Base-by-base conservation (phyloP, 345 rosid species). In the Brassica juncea region DNA sequence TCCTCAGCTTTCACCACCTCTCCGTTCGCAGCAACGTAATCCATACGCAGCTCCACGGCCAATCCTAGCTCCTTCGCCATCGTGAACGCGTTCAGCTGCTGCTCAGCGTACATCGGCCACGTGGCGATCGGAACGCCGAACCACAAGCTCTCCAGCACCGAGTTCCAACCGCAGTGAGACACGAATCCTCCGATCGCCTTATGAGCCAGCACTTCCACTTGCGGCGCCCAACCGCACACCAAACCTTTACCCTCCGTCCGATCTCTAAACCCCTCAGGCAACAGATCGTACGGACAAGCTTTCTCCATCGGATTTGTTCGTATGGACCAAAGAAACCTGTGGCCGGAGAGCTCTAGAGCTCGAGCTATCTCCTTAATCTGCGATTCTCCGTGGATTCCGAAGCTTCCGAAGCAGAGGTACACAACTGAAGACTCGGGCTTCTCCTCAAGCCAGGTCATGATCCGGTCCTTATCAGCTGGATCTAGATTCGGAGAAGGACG, bases 131-230 rank as follows among this genome's bases (percentile, higher is more conserved):
- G 85, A 11, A 85, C 87, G 0, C 89, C 86, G 12, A 70, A 76
- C 93, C 88, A 84, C 62, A 89, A 77, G 80, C 88, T 87, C 82
- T 89, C 88, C 21, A 86, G 42, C 9, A 74, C 76, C 0, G 88
- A 87, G 74, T 85, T 89, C 93, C 93, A 86, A 21, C 92, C 89
- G 35, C 87, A 86, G 32, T 89, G 89, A 27, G 93, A 86, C 9
- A 89, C 82, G 4, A 89, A 86, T 3, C 82, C 88, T 31, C 85
- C 84, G 4, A 87, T 69, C 2, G 91, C 84, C 0, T 54, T 77
- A 47, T 89, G 88, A 2, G 79, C 76, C 54, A 86, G 21, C 0
- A 89, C 70, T 72, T 83, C 82, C 42, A 77, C 78, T 55, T 87
- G 86, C 1, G 86, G 88, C 0, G 85, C 82, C 91, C 87, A 84